Percentiles rank a stretch among this genome's conserved stretches.
phyloP scores from a whole-genome alignment of 768 basidiomycete species.

The Phallus indusiatus region DNA sequence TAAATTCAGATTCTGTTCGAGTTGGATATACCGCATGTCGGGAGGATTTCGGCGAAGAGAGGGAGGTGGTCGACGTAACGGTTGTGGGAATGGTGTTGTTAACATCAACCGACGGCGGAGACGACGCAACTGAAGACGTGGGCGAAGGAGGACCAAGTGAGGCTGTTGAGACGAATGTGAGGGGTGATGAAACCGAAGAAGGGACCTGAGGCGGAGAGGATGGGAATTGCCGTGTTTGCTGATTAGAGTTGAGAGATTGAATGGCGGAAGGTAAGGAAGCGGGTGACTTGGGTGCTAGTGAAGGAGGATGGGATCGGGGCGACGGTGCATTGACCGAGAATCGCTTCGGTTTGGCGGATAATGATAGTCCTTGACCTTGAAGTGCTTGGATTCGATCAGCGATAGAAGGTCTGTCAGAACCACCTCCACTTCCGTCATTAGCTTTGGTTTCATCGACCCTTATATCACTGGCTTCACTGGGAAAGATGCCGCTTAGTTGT shows the following conservation, averaged over 20 bases:
- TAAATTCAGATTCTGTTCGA: slow-evolving; percentile 39
- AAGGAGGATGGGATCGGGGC: slow-evolving; percentile 21
- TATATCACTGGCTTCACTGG: background rate
- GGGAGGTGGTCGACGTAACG: slow-evolving; percentile 22
- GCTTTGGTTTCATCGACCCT: background rate
- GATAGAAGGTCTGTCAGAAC: slow-evolving; percentile 34
- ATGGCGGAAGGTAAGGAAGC: slow-evolving; percentile 16
- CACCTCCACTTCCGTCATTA: background rate
- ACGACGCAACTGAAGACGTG: slow-evolving; percentile 57
- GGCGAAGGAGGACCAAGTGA: slow-evolving; percentile 72
- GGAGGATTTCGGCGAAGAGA: slow-evolving; percentile 18
- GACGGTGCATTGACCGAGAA: slow-evolving; percentile 28
- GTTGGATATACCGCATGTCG: background rate
- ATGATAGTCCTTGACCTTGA: slow-evolving; percentile 59
- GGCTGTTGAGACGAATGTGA: slow-evolving; percentile 59
- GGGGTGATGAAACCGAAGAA: slow-evolving; percentile 35
- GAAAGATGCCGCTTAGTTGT: background rate
- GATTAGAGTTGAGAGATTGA: slow-evolving; percentile 1
- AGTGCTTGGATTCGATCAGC: slow-evolving; percentile 74
- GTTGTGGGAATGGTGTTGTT: background rate
- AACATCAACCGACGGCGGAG: slow-evolving; percentile 25
- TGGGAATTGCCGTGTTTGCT: slow-evolving; percentile 12
- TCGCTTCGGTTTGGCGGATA: slow-evolving; percentile 43
- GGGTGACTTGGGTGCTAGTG: slow-evolving; percentile 24
- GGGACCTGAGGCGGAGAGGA: slow-evolving; percentile 21